These are phyloP conservation scores for Pulveroboletus sp. DNA, from an alignment of 768 basidiomycete genomes.

Conservation along the genomic window DNA sequence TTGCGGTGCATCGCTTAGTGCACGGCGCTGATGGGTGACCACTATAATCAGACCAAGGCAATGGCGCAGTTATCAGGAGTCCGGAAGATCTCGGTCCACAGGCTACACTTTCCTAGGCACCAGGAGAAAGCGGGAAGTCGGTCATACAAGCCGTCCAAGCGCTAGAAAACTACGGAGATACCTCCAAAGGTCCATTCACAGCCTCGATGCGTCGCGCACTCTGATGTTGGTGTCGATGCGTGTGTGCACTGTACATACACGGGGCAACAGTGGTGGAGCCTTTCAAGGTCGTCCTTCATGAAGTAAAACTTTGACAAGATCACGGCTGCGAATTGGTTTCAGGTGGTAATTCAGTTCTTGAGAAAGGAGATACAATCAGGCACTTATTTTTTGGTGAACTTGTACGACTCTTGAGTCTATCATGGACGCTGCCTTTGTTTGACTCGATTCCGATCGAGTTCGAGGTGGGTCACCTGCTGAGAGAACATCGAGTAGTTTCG, in stretches of 20 bases:
- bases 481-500: too few species aligned
- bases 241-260: too few species aligned
- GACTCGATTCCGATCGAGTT: too few species aligned
- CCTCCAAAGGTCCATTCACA: constrained; percentile 56
- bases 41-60: background rate
- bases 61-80: constrained; percentile 30
- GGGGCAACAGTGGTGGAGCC: constrained; percentile 83
- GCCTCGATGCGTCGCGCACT: background rate
- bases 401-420: too few species aligned
- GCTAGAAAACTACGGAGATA: constrained; percentile 79
- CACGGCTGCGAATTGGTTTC: constrained; percentile 88
- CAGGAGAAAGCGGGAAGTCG: constrained; percentile 29
- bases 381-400: too few species aligned
- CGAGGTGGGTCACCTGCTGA: too few species aligned
- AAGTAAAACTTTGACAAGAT: constrained; percentile 99
- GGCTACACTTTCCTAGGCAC: constrained; percentile 28
- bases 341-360: constrained; percentile 91
- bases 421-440: too few species aligned
- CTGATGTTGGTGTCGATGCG: too few species aligned
- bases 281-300: constrained; percentile 99
- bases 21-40: too few species aligned
- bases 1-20: too few species aligned
- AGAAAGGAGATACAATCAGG: constrained; percentile 51
- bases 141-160: constrained; percentile 57
- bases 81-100: constrained; percentile 33